Conservation (phyloP, 2,329 filamentous ascomycete species). For the Dactylellina cionopaga region DNA sequence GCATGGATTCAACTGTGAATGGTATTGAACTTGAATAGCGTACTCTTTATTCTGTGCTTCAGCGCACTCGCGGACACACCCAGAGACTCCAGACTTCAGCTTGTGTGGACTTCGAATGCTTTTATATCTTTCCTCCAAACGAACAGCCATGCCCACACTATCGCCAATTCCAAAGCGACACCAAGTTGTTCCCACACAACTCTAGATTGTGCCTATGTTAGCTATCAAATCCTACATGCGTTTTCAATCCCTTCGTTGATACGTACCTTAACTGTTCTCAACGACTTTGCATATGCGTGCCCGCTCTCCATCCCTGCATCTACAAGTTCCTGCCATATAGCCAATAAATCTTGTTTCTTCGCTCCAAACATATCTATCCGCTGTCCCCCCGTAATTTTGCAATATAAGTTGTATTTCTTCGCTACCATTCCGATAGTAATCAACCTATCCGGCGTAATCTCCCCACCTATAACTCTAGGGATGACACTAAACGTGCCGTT, state of each 20-base stretch:
- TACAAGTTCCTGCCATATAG: constrained; percentile 82
- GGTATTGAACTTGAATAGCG: constrained; percentile 56
- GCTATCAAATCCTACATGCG: neutral
- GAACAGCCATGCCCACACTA: constrained; percentile 88
- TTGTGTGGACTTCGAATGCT: constrained; percentile 89
- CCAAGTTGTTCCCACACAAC: constrained; percentile 90
- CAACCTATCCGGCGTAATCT: constrained; percentile 87
- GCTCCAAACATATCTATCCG: constrained; percentile 94
- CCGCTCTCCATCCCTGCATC: constrained; percentile 89
- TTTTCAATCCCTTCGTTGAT: neutral
- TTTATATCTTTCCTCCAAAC: constrained; percentile 90
- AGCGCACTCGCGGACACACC: constrained; percentile 90
- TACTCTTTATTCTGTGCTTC: constrained; percentile 93
- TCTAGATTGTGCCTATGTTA: constrained; percentile 60
- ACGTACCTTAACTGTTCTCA: constrained; percentile 78
- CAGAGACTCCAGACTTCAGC: constrained; percentile 88
- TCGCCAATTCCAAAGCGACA: constrained; percentile 89
- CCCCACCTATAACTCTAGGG: constrained; percentile 81
- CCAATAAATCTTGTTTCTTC: constrained; percentile 82
- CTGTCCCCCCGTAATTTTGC: constrained; percentile 91
- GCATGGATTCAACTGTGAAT: constrained; percentile 13
- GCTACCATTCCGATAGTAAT: constrained; percentile 85
- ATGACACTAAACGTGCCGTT: constrained; percentile 92
- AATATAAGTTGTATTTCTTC: constrained; percentile 84
- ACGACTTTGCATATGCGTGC: constrained; percentile 88